Percentiles rank a stretch among this genome's conserved stretches.
These are phyloP conservation scores for Lantana camara DNA, from an alignment of 257 asterid genomes.

Conservation along the genomic window DNA sequence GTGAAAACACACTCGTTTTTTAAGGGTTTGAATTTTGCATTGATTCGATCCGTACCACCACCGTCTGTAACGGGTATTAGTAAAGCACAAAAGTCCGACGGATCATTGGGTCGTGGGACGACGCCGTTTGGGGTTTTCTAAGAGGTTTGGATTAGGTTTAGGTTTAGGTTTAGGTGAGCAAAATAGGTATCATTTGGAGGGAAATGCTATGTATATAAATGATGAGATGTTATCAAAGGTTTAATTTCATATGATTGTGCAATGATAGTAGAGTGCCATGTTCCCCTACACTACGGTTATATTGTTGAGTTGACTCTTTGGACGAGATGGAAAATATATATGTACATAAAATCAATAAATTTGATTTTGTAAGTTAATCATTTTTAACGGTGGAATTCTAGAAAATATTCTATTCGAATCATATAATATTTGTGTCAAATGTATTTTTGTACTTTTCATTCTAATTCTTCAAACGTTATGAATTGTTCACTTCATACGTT, in stretches of 20 bases:
- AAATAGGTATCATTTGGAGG: conserved; percentile 21
- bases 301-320: not conserved
- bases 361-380: no score
- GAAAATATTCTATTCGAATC: no score
- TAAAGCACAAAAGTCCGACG: conserved; percentile 20
- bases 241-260: not conserved
- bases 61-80: conserved; percentile 43
- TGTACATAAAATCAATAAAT: not conserved
- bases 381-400: no score
- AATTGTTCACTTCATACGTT: no score
- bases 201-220: not conserved
- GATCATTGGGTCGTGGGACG: conserved; percentile 22
- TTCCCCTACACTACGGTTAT: no score
- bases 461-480: no score
- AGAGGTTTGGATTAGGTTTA: not conserved
- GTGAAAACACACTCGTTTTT: conserved; percentile 86
- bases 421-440: no score
- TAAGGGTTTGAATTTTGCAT: conserved; percentile 75
- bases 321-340: not conserved
- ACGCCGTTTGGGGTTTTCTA: conserved; percentile 49
- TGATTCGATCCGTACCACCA: conserved; percentile 62
- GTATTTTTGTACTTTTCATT: no score
- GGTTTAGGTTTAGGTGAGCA: conserved; percentile 16
- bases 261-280: not conserved
- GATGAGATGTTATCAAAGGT: not conserved